phyloP scores from a whole-genome alignment of 495 filamentous ascomycete genomes.

The Tetracladium setigerum region DNA sequence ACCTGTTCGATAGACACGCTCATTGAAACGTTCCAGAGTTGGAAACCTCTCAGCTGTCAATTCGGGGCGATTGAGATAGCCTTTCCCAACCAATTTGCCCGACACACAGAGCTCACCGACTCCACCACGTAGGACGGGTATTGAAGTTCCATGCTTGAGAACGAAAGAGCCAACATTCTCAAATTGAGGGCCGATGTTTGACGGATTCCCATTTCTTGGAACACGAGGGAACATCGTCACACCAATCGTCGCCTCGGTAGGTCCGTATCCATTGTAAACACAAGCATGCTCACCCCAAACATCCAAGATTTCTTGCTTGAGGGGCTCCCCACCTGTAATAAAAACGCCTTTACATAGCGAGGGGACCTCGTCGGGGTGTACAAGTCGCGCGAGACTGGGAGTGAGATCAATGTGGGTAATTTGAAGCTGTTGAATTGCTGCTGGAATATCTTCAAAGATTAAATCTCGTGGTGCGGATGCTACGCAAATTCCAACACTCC shows the following conservation, averaged over 20 bases:
- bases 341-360: constrained; percentile 62
- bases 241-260: constrained; percentile 87
- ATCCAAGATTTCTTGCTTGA: constrained; percentile 67
- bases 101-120: constrained; percentile 84
- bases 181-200: constrained; percentile 81
- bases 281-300: constrained; percentile 54
- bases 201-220: constrained; percentile 58
- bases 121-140: constrained; percentile 65
- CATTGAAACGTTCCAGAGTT: constrained; percentile 36
- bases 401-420: constrained; percentile 87
- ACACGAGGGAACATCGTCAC: constrained; percentile 73
- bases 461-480: constrained; percentile 70
- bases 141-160: constrained; percentile 57
- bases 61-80: constrained; percentile 73
- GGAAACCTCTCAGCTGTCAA: constrained; percentile 60
- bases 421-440: constrained; percentile 54
- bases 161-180: constrained; percentile 78
- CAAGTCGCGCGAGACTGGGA: constrained; percentile 53
- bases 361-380: constrained; percentile 62
- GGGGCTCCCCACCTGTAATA: constrained; percentile 66
- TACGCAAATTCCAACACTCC: constrained; percentile 76
- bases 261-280: constrained; percentile 76
- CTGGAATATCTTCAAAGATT: constrained; percentile 67
- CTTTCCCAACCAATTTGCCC: constrained; percentile 78
- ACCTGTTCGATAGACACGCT: constrained; percentile 67